Base-by-base conservation (phyloP, 2,329 filamentous ascomycete genomes). In the Fusarium transvaalense region DNA sequence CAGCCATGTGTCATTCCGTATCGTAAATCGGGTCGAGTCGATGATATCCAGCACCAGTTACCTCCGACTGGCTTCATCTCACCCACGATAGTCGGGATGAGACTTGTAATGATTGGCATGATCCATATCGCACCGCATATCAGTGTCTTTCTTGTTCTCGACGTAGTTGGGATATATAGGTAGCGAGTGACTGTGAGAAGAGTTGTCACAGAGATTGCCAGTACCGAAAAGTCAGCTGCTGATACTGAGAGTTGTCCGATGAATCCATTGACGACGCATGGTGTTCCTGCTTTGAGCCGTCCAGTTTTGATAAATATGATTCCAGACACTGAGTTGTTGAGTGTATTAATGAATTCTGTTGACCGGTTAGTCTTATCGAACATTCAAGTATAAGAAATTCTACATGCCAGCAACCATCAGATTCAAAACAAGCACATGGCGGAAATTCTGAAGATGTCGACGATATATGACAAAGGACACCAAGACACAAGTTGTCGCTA, bases 11-110 rank as follows among this genome's bases (percentile, higher is more conserved):
- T 81, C 48, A 84, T 74, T 3, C 73, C 78, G 59, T 84, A 84
- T 27, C 82, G 79, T n/a, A 83, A 74, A 14, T 77, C 78, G 27
- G 75, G 67, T n/a, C 77, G 72, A 4, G 75, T 66, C 14, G 74
- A 64, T 14, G 76, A 72, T 60, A 84, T 83, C 82, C 82, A 84
- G 71, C 82, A 84, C 82, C 82, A 84, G 59, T 84, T 83, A 1
- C 82, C 82, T 5, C 80, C 80, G 0, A 82, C 80, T 19, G 71
- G 71, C 25, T 53, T 38, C 64, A 74, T 74, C 27, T 71, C 62
- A 3, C 71, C 70, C 37, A 55, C 52, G 2, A 61, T 51, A 9
- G 68, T 68, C 1, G 71, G 68, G 2, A 68, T 56, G 4, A 73
- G 56, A 21, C 68, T 71, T 10, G 71, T 74, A 3, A 64, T 47